A percentile compares a stretch with the other conserved stretches of the same genome.
phyloP scores from a whole-genome alignment of 495 filamentous ascomycete species.

The Daldinia grandis region DNA sequence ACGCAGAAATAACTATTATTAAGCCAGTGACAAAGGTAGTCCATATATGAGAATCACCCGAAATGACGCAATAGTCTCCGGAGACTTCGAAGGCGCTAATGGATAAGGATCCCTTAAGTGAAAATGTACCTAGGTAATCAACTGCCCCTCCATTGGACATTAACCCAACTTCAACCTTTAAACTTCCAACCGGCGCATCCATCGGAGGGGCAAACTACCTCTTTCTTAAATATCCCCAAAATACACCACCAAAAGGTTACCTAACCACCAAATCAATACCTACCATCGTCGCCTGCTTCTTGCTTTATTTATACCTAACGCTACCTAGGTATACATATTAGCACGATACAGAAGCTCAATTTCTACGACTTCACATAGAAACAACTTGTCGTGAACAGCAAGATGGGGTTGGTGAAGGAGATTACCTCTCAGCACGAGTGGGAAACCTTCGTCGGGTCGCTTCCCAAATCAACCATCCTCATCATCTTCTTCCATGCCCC shows the following conservation, averaged over 20 bases:
- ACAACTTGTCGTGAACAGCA: not conserved
- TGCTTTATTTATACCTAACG: no score
- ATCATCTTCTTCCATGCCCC: conserved; percentile 93
- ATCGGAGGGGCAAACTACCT: conserved; percentile 30
- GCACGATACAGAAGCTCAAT: not conserved
- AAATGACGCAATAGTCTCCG: conserved; percentile 38
- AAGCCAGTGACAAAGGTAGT: no score
- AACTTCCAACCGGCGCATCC: conserved; percentile 23
- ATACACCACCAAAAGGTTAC: not conserved
- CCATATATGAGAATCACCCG: not conserved
- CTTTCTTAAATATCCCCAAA: not conserved
- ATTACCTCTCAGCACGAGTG: conserved; percentile 76
- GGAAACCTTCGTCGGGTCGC: conserved; percentile 65
- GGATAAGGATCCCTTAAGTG: not conserved
- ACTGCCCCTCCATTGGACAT: conserved; percentile 46
- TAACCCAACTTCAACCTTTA: conserved; percentile 13
- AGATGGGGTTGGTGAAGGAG: conserved; percentile 62
- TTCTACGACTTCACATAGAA: not conserved
- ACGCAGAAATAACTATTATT: not conserved
- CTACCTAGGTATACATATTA: not conserved
- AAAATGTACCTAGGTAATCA: conserved; percentile 46
- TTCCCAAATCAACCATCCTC: conserved; percentile 72
- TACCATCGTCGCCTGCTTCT: not conserved
- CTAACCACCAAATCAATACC: not conserved
- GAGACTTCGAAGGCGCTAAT: conserved; percentile 23